Conservation (phyloP, 768 basidiomycete species). For the Naganishia randhawae region DNA sequence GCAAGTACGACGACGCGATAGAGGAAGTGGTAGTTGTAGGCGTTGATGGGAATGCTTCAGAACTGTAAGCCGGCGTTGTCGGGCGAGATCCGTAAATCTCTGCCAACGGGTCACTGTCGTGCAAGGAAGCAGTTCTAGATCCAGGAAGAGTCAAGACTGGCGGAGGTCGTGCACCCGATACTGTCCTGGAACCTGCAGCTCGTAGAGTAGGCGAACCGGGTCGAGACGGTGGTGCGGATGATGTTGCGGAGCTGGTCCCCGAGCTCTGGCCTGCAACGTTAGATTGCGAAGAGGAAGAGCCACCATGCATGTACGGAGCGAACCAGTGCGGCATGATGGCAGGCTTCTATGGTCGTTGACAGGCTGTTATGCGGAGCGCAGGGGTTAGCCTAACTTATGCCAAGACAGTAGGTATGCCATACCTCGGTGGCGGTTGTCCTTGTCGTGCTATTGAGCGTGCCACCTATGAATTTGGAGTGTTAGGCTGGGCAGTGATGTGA, state of each 20-base stretch:
- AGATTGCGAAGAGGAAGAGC: conserved; percentile 1
- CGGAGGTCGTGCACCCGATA: background rate
- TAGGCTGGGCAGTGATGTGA: background rate
- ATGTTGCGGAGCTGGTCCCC: conserved; percentile 7
- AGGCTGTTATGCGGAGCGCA: background rate
- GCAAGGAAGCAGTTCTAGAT: background rate
- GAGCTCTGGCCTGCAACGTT: background rate
- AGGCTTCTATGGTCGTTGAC: background rate
- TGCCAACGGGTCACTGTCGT: conserved; percentile 11
- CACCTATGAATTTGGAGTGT: background rate
- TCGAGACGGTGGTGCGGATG: conserved; percentile 25
- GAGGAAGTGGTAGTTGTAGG: conserved; percentile 6
- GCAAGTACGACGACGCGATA: background rate
- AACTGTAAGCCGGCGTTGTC: background rate
- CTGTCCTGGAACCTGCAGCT: background rate
- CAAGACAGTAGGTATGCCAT: background rate
- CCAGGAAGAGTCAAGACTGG: background rate
- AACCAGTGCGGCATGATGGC: conserved; percentile 23
- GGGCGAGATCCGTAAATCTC: background rate
- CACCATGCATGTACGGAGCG: conserved; percentile 14
- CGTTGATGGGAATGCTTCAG: conserved; percentile 3
- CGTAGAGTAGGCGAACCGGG: conserved; percentile 21
- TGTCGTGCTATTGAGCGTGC: background rate
- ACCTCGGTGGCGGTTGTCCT: background rate
- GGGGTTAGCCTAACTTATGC: background rate